Base-by-base conservation (phyloP, 1,284 basidiomycete species). In the Ustilago shanxiensis region DNA sequence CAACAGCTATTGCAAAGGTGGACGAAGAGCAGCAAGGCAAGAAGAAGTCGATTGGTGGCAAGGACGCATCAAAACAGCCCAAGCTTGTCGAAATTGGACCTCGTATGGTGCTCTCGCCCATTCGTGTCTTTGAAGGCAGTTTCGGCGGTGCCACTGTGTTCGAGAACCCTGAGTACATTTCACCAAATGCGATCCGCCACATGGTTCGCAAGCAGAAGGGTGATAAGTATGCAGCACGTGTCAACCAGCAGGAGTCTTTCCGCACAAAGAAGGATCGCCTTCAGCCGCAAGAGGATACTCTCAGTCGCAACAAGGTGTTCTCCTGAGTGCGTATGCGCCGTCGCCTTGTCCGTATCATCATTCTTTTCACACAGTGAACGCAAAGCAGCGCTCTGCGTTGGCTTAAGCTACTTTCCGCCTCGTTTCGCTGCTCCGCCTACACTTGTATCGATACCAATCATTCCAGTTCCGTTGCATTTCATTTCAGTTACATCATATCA, bases 21-120 rank as follows among this genome's bases (percentile, higher is more conserved):
- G 26, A 85, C 85, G 77, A 94, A 90, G 59, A 91, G 91, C 64
- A 66, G 35, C 56, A 66, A 29, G 72, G 62, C 24, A 70, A 73
- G 64, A 79, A 80, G 60, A 81, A 78, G 65, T 45, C 59, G 10
- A 37, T 45, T 10, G 31, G 49, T 7, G 64, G 28, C 11, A 76
- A 77, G 68, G 55, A 59, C 14, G 50, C 62, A 45, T 49, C 62
- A n/a, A 64, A 41, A 22, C 76, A 81, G 58, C 83, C 84, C 29
- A 86, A 82, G 57, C 66, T 86, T 26, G 78, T 83, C 37, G 84
- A 86, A 64, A 98, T 99, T 75, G 97, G 97, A 7, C 97, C 97
- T 24, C 91, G 97, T 53, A 97, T 99, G 86, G 97, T 99, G 37
- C 89, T 99, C 58, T 97, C 95, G 41, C 97, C 97, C 8, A 98